Evolutionary conservation across 257 asterid species (phyloP), one percentile per base, ranked within the genome.

Genomic region (Rhazya stricta): DNA sequence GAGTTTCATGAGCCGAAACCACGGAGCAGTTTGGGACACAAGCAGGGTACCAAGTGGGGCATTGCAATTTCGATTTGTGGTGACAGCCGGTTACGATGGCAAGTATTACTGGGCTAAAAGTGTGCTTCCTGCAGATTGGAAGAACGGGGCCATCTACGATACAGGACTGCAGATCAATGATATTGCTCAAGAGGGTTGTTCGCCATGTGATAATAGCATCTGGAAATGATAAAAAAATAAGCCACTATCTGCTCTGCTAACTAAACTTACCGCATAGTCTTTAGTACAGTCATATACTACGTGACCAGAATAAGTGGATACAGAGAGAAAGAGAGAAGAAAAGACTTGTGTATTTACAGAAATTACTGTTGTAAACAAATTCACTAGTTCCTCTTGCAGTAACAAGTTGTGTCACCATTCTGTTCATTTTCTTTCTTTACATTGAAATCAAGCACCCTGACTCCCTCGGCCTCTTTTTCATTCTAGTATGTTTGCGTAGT

Each of bases 1-100:
- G 97, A 74, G 27, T 12, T 88, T 32, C 86, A 74, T 93, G 96
- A 87, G 83, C 73, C 82, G 92, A 63, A 85, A 78, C 36, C 71
- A 87, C 32, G 96, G 96, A n/a, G 97, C 93, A 4, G 76, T 93
- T 29, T 93, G 98, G 98, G 88, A 88, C 19, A 88, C 94, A n/a
- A 86, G 89, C 69, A 79, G 92, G 78, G 93, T 88, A 4, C 97
- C 97, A 2, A 73, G 25, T 9, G 98, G 98, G 71, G 46, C 88
- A 0, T 50, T 93, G 88, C 93, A 89, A 69, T 81, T 93, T n/a
- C 82, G 96, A 61, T 78, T 93, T 60, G 88, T 86, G 50, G 96
- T 89, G 77, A 91, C 95, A 0, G 81, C 92, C 37, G 98, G 96
- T 43, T 91, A 67, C 63, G 98, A 93, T 68, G 96, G 95, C 72